Conservation (phyloP, 2,329 filamentous ascomycete genomes). For the Botrytis sinoallii region DNA sequence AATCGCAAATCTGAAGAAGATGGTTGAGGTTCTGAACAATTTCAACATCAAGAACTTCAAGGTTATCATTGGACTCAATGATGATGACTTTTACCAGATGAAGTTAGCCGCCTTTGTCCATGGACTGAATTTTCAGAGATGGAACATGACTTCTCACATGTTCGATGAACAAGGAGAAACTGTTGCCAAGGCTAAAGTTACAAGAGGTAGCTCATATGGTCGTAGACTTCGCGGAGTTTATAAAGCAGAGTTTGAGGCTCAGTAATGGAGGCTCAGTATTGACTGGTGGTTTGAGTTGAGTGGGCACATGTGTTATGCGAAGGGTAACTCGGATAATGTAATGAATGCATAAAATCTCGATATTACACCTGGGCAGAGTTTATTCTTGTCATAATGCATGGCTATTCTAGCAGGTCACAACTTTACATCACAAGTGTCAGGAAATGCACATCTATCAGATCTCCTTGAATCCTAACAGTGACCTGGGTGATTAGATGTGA, state of each 20-base stretch:
- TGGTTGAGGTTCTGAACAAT: background rate
- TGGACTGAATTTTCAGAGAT: background rate
- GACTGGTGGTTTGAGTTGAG: background rate
- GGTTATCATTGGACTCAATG: background rate
- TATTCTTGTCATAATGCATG: background rate
- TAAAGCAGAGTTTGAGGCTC: background rate
- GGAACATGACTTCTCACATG: background rate
- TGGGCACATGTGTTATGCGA: background rate
- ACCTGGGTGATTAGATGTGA: background rate
- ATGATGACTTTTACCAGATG: background rate
- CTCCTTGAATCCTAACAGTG: background rate
- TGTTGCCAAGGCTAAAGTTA: background rate
- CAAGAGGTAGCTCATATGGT: background rate
- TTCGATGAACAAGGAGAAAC: background rate
- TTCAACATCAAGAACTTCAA: background rate
- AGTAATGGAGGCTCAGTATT: background rate
- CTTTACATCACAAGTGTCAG: background rate
- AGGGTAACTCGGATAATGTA: background rate
- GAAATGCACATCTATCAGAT: background rate
- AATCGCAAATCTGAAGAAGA: too few species aligned
- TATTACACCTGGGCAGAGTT: background rate
- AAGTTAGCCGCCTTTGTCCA: background rate
- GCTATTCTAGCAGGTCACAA: background rate
- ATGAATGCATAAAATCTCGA: background rate
- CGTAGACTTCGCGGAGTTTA: background rate